phyloP scores from a whole-genome alignment of 768 basidiomycete species.

The Tricholoma flavovirens region DNA sequence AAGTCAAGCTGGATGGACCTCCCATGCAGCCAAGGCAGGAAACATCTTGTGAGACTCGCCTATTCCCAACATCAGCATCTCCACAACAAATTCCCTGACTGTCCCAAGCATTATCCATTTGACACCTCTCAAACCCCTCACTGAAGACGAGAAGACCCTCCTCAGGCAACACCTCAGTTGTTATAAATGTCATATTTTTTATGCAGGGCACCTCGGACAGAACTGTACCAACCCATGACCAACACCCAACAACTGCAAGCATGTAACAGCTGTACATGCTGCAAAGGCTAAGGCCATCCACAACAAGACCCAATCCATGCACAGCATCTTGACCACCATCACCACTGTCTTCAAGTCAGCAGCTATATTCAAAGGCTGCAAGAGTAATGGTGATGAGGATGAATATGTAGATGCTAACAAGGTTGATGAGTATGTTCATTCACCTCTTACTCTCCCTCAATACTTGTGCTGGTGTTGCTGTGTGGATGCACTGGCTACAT shows the following conservation, averaged over 20 bases:
- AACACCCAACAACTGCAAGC: no score
- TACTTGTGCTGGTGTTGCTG: background rate
- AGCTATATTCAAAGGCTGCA: background rate
- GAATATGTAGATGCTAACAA: background rate
- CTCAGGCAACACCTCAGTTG: no score
- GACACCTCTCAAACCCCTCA: background rate
- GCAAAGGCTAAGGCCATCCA: no score
- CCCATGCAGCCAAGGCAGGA: background rate
- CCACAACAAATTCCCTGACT: background rate
- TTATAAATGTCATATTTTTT: background rate
- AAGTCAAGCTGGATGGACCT: background rate
- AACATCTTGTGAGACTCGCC: background rate
- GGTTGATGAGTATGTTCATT: background rate
- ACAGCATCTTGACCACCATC: no score
- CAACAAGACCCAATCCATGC: no score
- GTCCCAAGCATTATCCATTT: background rate
- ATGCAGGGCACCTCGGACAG: background rate
- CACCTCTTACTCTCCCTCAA: background rate
- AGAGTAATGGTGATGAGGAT: background rate
- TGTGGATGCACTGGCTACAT: background rate
- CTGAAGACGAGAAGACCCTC: no score
- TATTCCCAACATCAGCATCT: background rate
- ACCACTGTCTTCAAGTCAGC: no score
- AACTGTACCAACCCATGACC: no score
- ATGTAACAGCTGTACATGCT: no score